Evolutionary conservation across 2,329 filamentous ascomycete species (phyloP), one percentile per base, ranked within the genome.

Genomic region (Neofusicoccum umdonicola): DNA sequence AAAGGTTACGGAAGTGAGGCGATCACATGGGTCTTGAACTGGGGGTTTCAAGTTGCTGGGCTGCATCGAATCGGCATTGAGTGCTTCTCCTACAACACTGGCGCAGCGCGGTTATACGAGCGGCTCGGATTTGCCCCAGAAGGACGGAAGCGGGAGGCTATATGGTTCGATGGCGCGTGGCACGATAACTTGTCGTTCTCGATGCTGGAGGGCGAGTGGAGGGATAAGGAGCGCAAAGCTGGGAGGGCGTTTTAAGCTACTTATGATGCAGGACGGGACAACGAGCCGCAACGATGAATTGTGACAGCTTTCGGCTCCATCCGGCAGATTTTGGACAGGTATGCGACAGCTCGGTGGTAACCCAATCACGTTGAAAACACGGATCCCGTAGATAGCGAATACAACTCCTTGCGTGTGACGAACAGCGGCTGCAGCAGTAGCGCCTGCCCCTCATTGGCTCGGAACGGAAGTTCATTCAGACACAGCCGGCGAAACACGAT

Each of bases 1-100:
- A 67, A 75, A 27, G 81, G 82, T 0, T 84, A 83, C 61, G 82
- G 82, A 1, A 69, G 68, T 5, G 82, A 84, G 68, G 78, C 80
- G 0, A 79, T 84, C 45, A 71, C 73, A 19, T 85, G 81, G 82
- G 77, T 71, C 0, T 67, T 83, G 3, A 75, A 80, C 31, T 84
- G 81, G 77, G 78, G 79, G 0, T 85, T 85, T 67, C 68, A 70
- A 4, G 71, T 72, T 13, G 80, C 76, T 0, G 79, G 78, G 0
- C 68, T 82, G 70, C 82, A 84, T 66, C 71, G 78, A 3, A 77
- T 84, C n/a, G 71, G 68, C 9, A 74, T 84, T 5, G 68, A 70
- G 3, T 77, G 76, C 0, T 76, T 80, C 39, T 76, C 69, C 9
- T 84, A 76, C 60, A 85, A 84, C 52, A 70, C 72, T 41, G 74